Percentiles rank a stretch among this genome's conserved stretches.
These are phyloP conservation scores for Strobilomyces dryophilus DNA, from an alignment of 768 basidiomycete genomes.

Conservation along the genomic window DNA sequence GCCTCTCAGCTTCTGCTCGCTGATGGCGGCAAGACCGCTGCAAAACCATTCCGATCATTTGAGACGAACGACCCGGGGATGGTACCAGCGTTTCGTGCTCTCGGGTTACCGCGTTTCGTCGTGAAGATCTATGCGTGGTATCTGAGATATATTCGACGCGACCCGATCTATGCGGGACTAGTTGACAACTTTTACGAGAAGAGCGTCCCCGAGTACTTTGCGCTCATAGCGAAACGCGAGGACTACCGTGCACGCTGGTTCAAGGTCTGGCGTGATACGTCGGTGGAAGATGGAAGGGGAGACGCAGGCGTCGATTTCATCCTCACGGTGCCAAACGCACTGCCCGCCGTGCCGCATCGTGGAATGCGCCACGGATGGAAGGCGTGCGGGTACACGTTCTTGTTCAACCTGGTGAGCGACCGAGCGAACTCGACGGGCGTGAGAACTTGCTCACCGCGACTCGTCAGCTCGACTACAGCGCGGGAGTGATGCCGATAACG, in stretches of 20 bases:
- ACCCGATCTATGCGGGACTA: conserved; percentile 50
- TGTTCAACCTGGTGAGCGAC: conserved; percentile 59
- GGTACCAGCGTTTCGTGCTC: conserved; percentile 34
- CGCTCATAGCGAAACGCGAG: conserved; percentile 43
- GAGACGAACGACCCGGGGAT: conserved; percentile 52
- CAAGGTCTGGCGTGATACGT: conserved; percentile 27
- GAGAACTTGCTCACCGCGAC: not conserved
- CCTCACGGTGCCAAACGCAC: conserved; percentile 56
- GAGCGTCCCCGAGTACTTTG: conserved; percentile 46
- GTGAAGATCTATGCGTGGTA: conserved; percentile 49
- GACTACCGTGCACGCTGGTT: conserved; percentile 40
- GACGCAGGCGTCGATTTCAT: conserved; percentile 56
- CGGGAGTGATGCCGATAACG: conserved; percentile 44
- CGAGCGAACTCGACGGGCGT: not conserved
- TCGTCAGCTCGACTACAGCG: conserved; percentile 40
- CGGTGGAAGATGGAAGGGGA: conserved; percentile 23
- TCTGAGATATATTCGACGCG: conserved; percentile 46
- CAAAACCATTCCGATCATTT: conserved; percentile 32
- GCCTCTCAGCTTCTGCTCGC: conserved; percentile 50
- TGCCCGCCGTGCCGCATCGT: conserved; percentile 55
- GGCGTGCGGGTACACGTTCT: conserved; percentile 58
- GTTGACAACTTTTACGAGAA: conserved; percentile 48
- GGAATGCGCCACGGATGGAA: conserved; percentile 52
- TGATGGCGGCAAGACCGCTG: conserved; percentile 42
- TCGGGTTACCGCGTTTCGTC: conserved; percentile 45